These are phyloP conservation scores for Tulasnella sp. DNA, from an alignment of 768 basidiomycete genomes.

Conservation along the genomic window DNA sequence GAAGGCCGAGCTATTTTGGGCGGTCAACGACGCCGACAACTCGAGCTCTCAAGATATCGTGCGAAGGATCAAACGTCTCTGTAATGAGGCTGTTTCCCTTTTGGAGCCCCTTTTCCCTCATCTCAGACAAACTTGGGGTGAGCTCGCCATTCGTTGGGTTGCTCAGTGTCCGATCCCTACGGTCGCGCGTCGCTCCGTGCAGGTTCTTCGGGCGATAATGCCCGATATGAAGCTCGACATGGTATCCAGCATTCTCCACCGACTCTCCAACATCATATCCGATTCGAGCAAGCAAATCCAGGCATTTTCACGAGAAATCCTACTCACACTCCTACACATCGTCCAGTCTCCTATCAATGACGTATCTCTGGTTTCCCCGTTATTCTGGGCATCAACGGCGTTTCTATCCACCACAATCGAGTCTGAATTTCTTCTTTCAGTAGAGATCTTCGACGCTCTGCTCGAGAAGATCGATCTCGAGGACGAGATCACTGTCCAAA, in stretches of 20 bases:
- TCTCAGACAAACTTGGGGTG: conserved; percentile 71
- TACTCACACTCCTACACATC: conserved; percentile 63
- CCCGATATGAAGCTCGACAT: conserved; percentile 62
- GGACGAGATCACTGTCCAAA: conserved; percentile 56
- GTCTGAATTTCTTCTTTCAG: conserved; percentile 60
- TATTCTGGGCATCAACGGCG: conserved; percentile 82
- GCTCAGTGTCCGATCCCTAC: conserved; percentile 80
- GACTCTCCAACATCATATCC: conserved; percentile 77
- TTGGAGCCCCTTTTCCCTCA: conserved; percentile 61
- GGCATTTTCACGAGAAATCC: conserved; percentile 72
- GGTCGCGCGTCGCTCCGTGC: conserved; percentile 80
- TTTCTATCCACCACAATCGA: conserved; percentile 78
- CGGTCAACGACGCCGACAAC: conserved; percentile 36
- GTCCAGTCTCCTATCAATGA: conserved; percentile 51
- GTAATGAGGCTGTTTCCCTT: conserved; percentile 55
- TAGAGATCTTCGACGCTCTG: conserved; percentile 57
- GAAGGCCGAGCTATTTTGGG: conserved; percentile 56
- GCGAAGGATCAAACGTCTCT: conserved; percentile 61
- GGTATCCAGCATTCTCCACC: conserved; percentile 69
- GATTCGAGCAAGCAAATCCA: conserved; percentile 70
- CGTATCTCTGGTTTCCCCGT: conserved; percentile 58
- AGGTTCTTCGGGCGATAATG: conserved; percentile 76
- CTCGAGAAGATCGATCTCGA: conserved; percentile 64
- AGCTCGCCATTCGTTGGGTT: conserved; percentile 72
- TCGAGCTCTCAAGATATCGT: conserved; percentile 24